These are phyloP conservation scores for Coprinopsis sp. DNA, from an alignment of 768 basidiomycete species.

Conservation along the genomic window DNA sequence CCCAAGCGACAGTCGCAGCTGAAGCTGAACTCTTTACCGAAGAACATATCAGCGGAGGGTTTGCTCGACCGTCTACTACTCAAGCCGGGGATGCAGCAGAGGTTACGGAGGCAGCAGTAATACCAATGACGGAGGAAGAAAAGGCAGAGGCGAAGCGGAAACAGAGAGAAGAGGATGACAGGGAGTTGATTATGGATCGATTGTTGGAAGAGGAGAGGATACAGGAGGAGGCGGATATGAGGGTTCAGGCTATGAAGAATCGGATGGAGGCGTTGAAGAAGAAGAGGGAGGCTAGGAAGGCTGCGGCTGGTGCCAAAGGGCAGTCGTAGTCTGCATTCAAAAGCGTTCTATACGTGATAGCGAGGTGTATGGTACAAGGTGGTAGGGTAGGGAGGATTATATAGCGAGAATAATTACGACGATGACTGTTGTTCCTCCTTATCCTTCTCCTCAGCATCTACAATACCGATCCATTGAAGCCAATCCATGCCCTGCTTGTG, in stretches of 20 bases:
- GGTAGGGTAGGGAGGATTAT: neutral
- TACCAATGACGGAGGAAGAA: slow-evolving; percentile 25
- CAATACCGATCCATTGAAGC: slow-evolving; percentile 54
- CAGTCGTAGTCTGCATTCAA: neutral
- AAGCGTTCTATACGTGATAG: neutral
- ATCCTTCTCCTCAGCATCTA: slow-evolving; percentile 20
- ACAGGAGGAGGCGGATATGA: slow-evolving; percentile 85
- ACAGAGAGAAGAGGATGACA: slow-evolving; percentile 63
- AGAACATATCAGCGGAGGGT: slow-evolving; percentile 4
- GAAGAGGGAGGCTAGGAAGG: slow-evolving; percentile 28
- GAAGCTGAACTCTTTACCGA: slow-evolving; percentile 50
- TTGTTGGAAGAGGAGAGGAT: slow-evolving; percentile 79
- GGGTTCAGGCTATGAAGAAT: slow-evolving; percentile 60
- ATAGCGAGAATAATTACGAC: neutral
- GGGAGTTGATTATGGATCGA: slow-evolving; percentile 82
- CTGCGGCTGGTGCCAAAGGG: slow-evolving; percentile 1
- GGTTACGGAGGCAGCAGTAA: slow-evolving; percentile 25
- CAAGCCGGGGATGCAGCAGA: slow-evolving; percentile 42
- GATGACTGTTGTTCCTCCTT: slow-evolving; percentile 4
- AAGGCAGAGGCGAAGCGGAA: slow-evolving; percentile 42
- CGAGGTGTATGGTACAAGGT: neutral
- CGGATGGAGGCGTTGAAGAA: slow-evolving; percentile 54
- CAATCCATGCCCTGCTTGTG: slow-evolving; percentile 87
- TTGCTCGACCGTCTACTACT: slow-evolving; percentile 28
- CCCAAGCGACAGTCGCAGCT: slow-evolving; percentile 64